Percentiles rank a stretch among this genome's conserved stretches.
Evolutionary conservation across 345 rosid species (phyloP).

Genomic region (Noccaea bulbosa): DNA sequence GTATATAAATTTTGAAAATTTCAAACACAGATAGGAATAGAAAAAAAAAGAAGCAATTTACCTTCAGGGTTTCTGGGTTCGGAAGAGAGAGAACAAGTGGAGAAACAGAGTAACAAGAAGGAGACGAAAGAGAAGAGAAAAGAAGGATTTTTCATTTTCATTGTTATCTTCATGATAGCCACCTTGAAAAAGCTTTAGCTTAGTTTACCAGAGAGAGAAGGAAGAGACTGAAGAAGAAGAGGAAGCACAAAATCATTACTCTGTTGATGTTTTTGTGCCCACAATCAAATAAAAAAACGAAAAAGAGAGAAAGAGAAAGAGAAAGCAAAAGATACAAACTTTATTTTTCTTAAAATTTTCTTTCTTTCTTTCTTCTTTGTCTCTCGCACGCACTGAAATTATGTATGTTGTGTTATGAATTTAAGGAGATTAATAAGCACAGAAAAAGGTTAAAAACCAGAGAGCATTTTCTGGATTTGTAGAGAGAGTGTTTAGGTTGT

Average conservation of each 20-base stretch:
- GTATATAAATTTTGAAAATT: background rate
- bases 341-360: background rate
- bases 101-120: conserved; percentile 42
- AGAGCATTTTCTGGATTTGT: conserved; percentile 9
- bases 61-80: conserved; percentile 94
- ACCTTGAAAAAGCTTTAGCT: conserved; percentile 45
- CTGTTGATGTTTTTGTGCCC: conserved; percentile 48
- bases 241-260: conserved; percentile 30
- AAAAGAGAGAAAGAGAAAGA: background rate
- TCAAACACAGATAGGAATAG: background rate
- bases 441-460: conserved; percentile 15
- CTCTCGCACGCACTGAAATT: conserved; percentile 29
- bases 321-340: conserved; percentile 33
- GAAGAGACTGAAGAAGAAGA: conserved; percentile 28
- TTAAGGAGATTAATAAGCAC: conserved; percentile 10
- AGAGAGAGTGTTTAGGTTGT: conserved; percentile 19
- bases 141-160: conserved; percentile 24
- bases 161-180: conserved; percentile 21
- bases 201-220: conserved; percentile 18
- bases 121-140: conserved; percentile 39
- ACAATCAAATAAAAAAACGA: background rate
- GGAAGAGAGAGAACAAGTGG: conserved; percentile 51
- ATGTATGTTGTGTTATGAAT: conserved; percentile 26
- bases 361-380: conserved; percentile 15
- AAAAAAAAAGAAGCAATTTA: conserved; percentile 31